phyloP scores from a whole-genome alignment of 1,284 basidiomycete species.

The Blastosporella zonata region DNA sequence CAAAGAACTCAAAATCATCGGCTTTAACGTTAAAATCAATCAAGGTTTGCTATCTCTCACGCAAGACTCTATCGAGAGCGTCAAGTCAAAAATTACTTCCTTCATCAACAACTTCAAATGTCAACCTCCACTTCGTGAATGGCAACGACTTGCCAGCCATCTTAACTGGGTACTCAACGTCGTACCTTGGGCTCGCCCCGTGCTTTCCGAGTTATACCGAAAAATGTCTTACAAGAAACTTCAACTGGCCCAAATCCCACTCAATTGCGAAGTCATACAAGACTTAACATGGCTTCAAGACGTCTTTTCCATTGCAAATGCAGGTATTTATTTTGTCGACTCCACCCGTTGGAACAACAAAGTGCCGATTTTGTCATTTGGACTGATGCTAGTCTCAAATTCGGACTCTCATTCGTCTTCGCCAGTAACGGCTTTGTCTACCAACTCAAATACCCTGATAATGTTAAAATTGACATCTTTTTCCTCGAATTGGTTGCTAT shows the following conservation, averaged over 20 bases:
- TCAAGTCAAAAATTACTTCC: conserved; percentile 15
- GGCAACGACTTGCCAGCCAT: no score
- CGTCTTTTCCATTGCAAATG: no score
- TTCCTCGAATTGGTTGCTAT: no score
- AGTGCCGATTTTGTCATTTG: conserved; percentile 17
- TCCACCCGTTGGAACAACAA: conserved; percentile 15
- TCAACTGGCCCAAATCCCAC: no score
- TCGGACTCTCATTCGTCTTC: conserved; percentile 10
- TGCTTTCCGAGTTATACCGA: conserved; percentile 21
- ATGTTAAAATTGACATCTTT: no score
- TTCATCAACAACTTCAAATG: conserved; percentile 18
- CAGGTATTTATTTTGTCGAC: conserved; percentile 17
- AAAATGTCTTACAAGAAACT: no score
- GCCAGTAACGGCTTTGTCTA: not conserved
- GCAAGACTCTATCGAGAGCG: conserved; percentile 19
- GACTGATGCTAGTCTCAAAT: conserved; percentile 19
- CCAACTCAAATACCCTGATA: no score
- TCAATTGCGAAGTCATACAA: no score
- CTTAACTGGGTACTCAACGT: conserved; percentile 24
- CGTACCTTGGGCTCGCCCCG: conserved; percentile 9
- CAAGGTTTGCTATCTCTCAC: conserved; percentile 22
- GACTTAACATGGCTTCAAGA: no score
- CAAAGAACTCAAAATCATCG: conserved; percentile 25
- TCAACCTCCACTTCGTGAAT: no score
- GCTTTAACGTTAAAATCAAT: conserved; percentile 25